These are phyloP conservation scores for Beauveria sp. DNA, from an alignment of 2,329 filamentous ascomycete genomes.

Conservation along the genomic window DNA sequence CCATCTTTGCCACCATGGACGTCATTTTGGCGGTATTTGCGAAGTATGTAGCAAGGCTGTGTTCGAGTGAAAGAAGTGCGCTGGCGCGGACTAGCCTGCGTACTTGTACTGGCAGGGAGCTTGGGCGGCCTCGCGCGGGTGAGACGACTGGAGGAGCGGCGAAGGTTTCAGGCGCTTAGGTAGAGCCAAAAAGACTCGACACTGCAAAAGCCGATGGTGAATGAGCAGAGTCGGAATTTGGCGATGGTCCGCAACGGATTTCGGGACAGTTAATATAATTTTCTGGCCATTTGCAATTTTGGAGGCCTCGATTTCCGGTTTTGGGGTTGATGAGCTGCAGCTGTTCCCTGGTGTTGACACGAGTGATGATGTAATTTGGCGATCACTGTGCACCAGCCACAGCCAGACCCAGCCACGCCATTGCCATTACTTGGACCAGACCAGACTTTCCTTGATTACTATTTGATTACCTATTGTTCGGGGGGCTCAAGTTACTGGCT, in stretches of 20 bases:
- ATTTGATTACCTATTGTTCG: too few species aligned
- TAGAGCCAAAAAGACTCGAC: neutral
- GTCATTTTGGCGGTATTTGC: conserved; percentile 36
- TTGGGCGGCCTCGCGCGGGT: neutral
- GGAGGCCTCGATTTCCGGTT: neutral
- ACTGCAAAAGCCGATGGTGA: neutral
- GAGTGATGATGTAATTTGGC: conserved; percentile 11
- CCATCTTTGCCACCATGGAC: conserved; percentile 43
- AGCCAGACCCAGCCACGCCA: neutral
- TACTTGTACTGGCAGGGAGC: neutral
- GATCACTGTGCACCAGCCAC: conserved; percentile 2
- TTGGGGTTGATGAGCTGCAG: neutral
- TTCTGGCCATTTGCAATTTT: neutral
- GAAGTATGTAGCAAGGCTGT: neutral
- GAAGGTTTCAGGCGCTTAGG: conserved; percentile 9
- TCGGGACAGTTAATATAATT: neutral
- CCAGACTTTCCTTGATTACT: neutral
- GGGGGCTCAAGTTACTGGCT: too few species aligned
- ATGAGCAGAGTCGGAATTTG: neutral
- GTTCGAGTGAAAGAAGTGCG: neutral
- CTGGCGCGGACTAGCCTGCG: neutral
- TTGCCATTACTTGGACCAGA: neutral
- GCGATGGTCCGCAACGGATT: neutral
- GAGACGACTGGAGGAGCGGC: conserved; percentile 1
- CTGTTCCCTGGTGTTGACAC: neutral